A percentile compares a stretch with the other conserved stretches of the same genome.
Evolutionary conservation across 257 asterid genomes (phyloP).

Genomic region (Coffea canephora): DNA sequence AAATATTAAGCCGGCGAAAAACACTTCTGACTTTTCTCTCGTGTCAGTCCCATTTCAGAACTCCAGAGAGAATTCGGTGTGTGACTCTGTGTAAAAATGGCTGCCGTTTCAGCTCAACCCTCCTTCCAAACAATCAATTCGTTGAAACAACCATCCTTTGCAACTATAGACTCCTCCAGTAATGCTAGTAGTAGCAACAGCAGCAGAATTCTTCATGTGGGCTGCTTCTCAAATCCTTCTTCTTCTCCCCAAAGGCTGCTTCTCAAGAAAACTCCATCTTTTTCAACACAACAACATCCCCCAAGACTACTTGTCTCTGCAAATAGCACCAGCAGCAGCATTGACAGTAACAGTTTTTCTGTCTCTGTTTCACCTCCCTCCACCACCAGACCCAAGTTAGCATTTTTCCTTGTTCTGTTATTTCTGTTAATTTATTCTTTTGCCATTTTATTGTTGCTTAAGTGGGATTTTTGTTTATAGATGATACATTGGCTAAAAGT

Average conservation of each 20-base stretch:
- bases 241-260: slow-evolving; percentile 3
- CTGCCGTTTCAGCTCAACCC: slow-evolving; percentile 28
- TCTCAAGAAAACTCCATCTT: slow-evolving; percentile 14
- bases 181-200: not conserved
- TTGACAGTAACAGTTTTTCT: slow-evolving; percentile 28
- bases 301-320: slow-evolving; percentile 38
- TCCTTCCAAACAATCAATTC: slow-evolving; percentile 7
- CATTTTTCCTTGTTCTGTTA: not conserved
- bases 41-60: too few relatives aligned
- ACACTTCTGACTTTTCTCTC: too few relatives aligned
- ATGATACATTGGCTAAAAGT: not conserved
- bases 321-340: slow-evolving; percentile 25
- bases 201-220: not conserved
- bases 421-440: too few relatives aligned
- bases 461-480: not conserved
- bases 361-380: slow-evolving; percentile 41
- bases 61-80: too few relatives aligned
- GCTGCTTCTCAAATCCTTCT: slow-evolving; percentile 8
- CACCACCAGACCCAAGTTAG: slow-evolving; percentile 33
- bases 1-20: too few relatives aligned
- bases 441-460: not conserved
- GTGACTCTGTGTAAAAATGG: slow-evolving; percentile 10
- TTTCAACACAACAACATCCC: slow-evolving; percentile 9
- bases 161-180: not conserved
- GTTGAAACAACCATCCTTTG: slow-evolving; percentile 5